phyloP scores from a whole-genome alignment of 805 yeast species.

The Candida insectorum region DNA sequence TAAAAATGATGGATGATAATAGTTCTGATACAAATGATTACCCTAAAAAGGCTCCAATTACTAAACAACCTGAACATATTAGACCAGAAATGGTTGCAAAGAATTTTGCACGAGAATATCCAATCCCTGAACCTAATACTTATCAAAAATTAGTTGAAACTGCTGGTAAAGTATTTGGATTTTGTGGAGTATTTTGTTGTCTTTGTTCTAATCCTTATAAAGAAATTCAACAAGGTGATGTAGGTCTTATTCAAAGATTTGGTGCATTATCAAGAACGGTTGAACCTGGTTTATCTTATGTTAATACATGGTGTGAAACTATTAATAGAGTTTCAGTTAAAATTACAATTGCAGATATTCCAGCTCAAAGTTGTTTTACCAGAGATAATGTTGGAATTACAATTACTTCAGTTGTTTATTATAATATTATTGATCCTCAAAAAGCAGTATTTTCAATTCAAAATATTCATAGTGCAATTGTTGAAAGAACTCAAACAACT shows the following conservation, averaged over 20 bases:
- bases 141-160: constrained; percentile 39
- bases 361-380: constrained; percentile 69
- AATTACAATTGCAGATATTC: constrained; percentile 59
- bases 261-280: constrained; percentile 63
- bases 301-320: constrained; percentile 63
- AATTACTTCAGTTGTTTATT: constrained; percentile 66
- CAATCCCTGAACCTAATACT: constrained; percentile 35
- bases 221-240: constrained; percentile 61
- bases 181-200: constrained; percentile 54
- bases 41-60: constrained; percentile 12
- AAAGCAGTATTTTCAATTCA: constrained; percentile 58
- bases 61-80: constrained; percentile 19
- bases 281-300: constrained; percentile 66
- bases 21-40: constrained; percentile 5
- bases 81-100: constrained; percentile 41
- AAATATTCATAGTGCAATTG: constrained; percentile 51
- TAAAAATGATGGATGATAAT: constrained; percentile 7
- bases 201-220: constrained; percentile 58
- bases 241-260: constrained; percentile 63
- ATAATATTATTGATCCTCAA: constrained; percentile 65
- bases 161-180: constrained; percentile 49
- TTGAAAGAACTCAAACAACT: constrained; percentile 70
- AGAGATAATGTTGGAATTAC: constrained; percentile 61
- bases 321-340: constrained; percentile 50
- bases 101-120: constrained; percentile 39